phyloP scores from a whole-genome alignment of 2,329 filamentous ascomycete species.

The Neofusicoccum sp. region DNA sequence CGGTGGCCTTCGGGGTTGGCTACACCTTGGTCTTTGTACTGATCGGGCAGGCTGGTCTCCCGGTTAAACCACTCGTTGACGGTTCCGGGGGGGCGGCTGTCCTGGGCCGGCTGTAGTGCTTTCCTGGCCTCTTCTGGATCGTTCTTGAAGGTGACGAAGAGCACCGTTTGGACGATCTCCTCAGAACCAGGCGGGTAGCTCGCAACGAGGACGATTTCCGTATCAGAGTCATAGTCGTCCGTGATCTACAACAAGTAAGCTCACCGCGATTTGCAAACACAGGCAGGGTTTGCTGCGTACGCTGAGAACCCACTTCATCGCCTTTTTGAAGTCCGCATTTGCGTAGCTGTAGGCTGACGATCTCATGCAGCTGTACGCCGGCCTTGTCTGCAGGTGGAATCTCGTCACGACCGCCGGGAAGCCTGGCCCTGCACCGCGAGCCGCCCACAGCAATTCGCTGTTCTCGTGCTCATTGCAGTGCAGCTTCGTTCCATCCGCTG shows the following conservation, averaged over 20 bases:
- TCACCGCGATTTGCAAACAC: neutral
- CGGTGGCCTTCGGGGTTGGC: constrained; percentile 52
- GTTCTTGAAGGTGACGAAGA: constrained; percentile 45
- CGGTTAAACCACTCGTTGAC: constrained; percentile 40
- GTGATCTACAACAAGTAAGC: constrained; percentile 20
- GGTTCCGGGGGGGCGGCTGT: constrained; percentile 39
- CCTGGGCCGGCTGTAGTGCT: constrained; percentile 40
- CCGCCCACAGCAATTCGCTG: constrained; percentile 50
- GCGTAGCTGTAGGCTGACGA: constrained; percentile 49
- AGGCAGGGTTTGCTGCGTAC: constrained; percentile 26
- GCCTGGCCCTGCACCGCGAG: constrained; percentile 49
- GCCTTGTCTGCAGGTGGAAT: constrained; percentile 48
- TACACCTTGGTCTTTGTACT: constrained; percentile 45
- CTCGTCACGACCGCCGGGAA: constrained; percentile 55
- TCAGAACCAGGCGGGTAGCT: constrained; percentile 29
- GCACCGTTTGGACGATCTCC: constrained; percentile 35
- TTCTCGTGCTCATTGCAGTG: constrained; percentile 41
- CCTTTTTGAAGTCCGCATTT: constrained; percentile 44
- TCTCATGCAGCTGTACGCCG: constrained; percentile 25
- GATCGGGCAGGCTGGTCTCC: constrained; percentile 40
- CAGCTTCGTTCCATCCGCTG: constrained; percentile 42
- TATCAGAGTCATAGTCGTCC: constrained; percentile 36
- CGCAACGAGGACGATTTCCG: constrained; percentile 44
- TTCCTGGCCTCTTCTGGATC: constrained; percentile 33
- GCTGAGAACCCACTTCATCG: constrained; percentile 49